Evolutionary conservation across 345 rosid species (phyloP).

Genomic region (Ceriops tagal): DNA sequence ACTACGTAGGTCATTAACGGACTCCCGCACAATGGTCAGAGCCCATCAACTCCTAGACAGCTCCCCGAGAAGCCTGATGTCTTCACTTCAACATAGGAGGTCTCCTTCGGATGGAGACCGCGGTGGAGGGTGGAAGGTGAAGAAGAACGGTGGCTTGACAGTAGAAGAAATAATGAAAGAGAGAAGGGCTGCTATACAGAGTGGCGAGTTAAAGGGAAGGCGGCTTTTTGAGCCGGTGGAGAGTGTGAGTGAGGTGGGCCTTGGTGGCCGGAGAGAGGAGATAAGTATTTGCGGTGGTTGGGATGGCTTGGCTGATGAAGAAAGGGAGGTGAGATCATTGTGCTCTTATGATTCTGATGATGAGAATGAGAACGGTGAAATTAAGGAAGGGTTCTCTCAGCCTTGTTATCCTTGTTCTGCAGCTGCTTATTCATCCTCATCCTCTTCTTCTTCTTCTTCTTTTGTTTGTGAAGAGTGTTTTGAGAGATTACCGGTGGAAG

Average conservation of each 20-base stretch:
- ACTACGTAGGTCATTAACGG: conserved; percentile 24
- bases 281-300: neutral
- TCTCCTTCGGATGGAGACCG: conserved; percentile 6
- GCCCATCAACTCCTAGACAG: conserved; percentile 28
- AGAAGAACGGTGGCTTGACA: conserved; percentile 37
- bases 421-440: neutral
- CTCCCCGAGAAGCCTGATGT: conserved; percentile 49
- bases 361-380: conserved; percentile 5
- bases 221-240: conserved; percentile 29
- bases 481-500: conserved; percentile 6
- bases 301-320: neutral
- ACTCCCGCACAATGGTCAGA: conserved; percentile 21
- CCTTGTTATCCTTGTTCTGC: neutral
- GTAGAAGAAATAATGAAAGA: conserved; percentile 35
- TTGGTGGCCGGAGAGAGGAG: conserved; percentile 18
- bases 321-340: conserved; percentile 10
- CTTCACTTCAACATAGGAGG: conserved; percentile 35
- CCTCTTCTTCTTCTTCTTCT: conserved; percentile 15
- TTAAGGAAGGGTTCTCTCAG: neutral
- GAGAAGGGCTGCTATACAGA: conserved; percentile 41
- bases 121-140: conserved; percentile 34
- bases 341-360: conserved; percentile 17
- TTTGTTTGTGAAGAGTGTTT: conserved; percentile 10
- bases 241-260: conserved; percentile 6
- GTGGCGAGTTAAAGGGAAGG: conserved; percentile 43